phyloP scores from a whole-genome alignment of 306 rosid species.

The Prosopis cineraria region DNA sequence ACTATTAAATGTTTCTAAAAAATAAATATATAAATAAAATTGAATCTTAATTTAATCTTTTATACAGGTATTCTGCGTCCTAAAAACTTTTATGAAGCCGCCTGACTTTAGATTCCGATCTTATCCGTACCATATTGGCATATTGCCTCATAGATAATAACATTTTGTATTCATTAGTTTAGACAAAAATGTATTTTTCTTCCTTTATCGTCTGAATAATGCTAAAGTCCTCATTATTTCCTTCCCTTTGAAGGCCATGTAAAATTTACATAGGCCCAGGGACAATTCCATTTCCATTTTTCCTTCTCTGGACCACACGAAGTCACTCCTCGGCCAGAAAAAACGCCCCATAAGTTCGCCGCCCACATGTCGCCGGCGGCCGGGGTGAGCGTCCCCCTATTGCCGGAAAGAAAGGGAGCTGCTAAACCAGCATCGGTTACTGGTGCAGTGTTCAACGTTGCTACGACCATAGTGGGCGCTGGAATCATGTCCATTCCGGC shows the following conservation, averaged over 20 bases:
- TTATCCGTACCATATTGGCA: neutral
- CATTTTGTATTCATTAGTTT: no score
- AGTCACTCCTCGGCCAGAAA: neutral
- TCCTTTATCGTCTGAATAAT: no score
- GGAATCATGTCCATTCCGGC: constrained; percentile 97
- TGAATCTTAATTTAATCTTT: no score
- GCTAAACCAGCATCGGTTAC: constrained; percentile 45
- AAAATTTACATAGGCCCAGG: no score
- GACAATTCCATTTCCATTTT: neutral
- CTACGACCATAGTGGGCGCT: constrained; percentile 82
- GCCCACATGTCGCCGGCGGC: constrained; percentile 63
- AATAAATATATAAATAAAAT: no score
- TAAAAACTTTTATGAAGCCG: no score
- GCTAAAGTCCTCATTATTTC: no score
- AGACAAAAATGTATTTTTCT: no score
- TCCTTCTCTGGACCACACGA: neutral
- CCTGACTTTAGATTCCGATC: neutral
- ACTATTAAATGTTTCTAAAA: no score
- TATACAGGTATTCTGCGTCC: no score
- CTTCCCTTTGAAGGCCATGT: neutral
- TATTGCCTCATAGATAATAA: no score
- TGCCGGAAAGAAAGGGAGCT: constrained; percentile 27
- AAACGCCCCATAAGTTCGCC: neutral
- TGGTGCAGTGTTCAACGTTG: constrained; percentile 85
- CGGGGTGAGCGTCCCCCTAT: constrained; percentile 53